Base-by-base conservation (phyloP, 2,329 filamentous ascomycete genomes). In the Thelonectria blattea region DNA sequence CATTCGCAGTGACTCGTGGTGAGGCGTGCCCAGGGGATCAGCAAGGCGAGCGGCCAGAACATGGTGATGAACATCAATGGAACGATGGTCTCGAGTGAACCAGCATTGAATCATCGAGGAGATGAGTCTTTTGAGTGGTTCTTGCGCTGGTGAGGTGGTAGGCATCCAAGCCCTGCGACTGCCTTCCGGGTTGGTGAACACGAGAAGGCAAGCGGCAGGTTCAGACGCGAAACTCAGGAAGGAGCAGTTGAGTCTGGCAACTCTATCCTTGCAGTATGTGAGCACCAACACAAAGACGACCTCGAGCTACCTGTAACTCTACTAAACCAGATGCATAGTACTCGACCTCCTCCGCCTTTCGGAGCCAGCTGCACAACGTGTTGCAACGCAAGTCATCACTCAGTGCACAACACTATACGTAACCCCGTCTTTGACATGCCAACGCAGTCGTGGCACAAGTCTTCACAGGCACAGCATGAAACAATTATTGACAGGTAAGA, bases 1-100 rank as follows among this genome's bases (percentile, higher is more conserved):
- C 91, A 94, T 68, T 90, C 85, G 76, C 91, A 93, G 62, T 82
- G 79, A 5, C 83, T 81, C 14, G 60, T 58, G 4, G 59, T 64
- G 27, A 70, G 50, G 5, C 12, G 64, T 43, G 39, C 67, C 69
- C 53, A 42, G 17, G 55, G 7, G 49, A 55, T 37, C 32, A 71
- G 15, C 10, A 63, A 24, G 5, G 59, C 15, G 17, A 61, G 18
- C 24, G 46, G 37, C 15, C 27, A 50, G 17, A 52, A 20, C 67
- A 69, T 68, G 42, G 15, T 24, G 18, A 55, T 3, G 41, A 24
- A 34, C 48, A 30, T 10, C 39, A 41, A n/a, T n/a, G n/a, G n/a
- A n/a, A 53, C 39, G 41, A 17, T 18, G 22, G 22, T 27, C 27
- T 12, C 2, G 41, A 34, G n/a, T 34, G 27, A 1, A 22, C n/a